phyloP scores from a whole-genome alignment of 1,139 yeast genomes.

The Saccharomycopsis hybrid region DNA sequence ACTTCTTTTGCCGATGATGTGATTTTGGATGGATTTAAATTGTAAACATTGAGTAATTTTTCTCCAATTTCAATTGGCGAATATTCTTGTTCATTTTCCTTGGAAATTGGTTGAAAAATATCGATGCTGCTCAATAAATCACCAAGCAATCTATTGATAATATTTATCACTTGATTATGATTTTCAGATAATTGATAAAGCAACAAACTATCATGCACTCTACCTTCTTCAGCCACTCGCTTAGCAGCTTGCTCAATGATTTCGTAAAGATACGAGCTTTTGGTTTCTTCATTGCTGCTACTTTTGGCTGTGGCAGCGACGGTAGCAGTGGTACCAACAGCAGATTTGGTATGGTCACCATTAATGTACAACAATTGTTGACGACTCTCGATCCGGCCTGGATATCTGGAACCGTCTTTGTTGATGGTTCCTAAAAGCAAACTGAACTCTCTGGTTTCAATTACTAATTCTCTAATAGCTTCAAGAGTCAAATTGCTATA shows the following conservation, averaged over 20 bases:
- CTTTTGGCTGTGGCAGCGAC: no score
- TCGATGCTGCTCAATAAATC: slow-evolving; percentile 73
- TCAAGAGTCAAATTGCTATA: slow-evolving; percentile 41
- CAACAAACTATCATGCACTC: slow-evolving; percentile 77
- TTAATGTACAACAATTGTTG: slow-evolving; percentile 61
- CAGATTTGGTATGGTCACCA: slow-evolving; percentile 31
- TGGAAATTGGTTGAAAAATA: slow-evolving; percentile 51
- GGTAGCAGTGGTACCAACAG: no score
- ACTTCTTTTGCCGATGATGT: slow-evolving; percentile 51
- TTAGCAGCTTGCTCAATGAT: slow-evolving; percentile 83
- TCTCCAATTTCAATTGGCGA: slow-evolving; percentile 48
- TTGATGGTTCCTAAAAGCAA: slow-evolving; percentile 75
- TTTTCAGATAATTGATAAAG: slow-evolving; percentile 87
- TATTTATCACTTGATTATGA: slow-evolving; percentile 72
- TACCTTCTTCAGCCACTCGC: slow-evolving; percentile 88
- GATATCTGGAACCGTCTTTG: slow-evolving; percentile 66
- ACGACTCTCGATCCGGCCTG: slow-evolving; percentile 82
- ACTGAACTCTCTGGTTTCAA: slow-evolving; percentile 81
- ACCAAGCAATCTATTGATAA: slow-evolving; percentile 73
- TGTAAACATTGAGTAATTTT: slow-evolving; percentile 48
- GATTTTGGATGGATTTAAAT: slow-evolving; percentile 44
- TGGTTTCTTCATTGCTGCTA: background rate
- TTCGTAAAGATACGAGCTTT: slow-evolving; percentile 40
- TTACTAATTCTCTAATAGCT: slow-evolving; percentile 77
- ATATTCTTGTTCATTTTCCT: slow-evolving; percentile 31